These are phyloP conservation scores for Nakaseomyces delphensis DNA, from an alignment of 1,139 yeast genomes.

Conservation along the genomic window DNA sequence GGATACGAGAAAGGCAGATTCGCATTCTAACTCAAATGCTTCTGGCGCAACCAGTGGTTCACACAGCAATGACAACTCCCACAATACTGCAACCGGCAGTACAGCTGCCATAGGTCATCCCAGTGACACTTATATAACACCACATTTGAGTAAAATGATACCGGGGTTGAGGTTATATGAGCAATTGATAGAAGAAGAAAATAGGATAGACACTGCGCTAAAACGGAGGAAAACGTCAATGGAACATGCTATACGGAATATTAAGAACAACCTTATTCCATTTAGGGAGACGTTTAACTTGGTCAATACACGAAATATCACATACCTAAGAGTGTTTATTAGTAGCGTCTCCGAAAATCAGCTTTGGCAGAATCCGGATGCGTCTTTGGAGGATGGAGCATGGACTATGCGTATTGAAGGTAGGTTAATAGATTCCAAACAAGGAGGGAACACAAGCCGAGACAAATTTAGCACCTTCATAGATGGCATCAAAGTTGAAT, in stretches of 20 bases:
- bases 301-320: slow-evolving; percentile 37
- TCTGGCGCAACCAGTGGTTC: neutral
- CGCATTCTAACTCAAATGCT: neutral
- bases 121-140: slow-evolving; percentile 3
- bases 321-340: slow-evolving; percentile 67
- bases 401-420: slow-evolving; percentile 94
- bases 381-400: slow-evolving; percentile 24
- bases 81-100: neutral
- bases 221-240: slow-evolving; percentile 78
- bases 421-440: slow-evolving; percentile 46
- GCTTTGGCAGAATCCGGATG: slow-evolving; percentile 63
- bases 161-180: slow-evolving; percentile 72
- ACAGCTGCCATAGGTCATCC: slow-evolving; percentile 2
- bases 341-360: slow-evolving; percentile 81
- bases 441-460: slow-evolving; percentile 36
- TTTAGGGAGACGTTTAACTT: slow-evolving; percentile 16
- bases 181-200: slow-evolving; percentile 67
- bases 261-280: neutral
- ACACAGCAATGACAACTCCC: neutral
- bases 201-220: slow-evolving; percentile 67
- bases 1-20: neutral
- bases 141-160: slow-evolving; percentile 47
- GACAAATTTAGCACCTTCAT: slow-evolving; percentile 71
- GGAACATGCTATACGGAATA: slow-evolving; percentile 48
- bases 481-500: slow-evolving; percentile 76